phyloP scores from a whole-genome alignment of 331 rosid species.

The Dryas integrifolia region DNA sequence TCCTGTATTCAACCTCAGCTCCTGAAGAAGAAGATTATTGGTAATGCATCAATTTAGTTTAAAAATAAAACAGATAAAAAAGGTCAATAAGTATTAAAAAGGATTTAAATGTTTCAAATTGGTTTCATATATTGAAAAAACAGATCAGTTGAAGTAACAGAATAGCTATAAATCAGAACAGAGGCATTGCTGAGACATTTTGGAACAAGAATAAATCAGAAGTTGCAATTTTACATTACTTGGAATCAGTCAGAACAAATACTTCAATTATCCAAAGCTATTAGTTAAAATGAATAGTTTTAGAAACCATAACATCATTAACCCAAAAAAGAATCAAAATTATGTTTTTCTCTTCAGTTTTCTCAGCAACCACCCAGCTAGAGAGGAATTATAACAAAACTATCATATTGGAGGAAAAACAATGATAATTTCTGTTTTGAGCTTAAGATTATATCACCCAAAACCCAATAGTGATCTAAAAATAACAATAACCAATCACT shows the following conservation, averaged over 20 bases:
- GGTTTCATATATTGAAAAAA: conserved; percentile 16
- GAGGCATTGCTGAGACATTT: conserved; percentile 28
- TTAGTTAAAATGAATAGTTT: no score
- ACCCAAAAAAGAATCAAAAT: no score
- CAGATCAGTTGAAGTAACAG: background rate
- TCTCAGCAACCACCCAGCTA: conserved; percentile 3
- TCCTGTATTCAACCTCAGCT: conserved; percentile 69
- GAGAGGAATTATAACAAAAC: conserved; percentile 3
- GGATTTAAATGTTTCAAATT: conserved; percentile 3
- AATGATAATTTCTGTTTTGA: background rate
- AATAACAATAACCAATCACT: conserved; percentile 6
- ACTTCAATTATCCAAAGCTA: no score
- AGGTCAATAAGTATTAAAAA: background rate
- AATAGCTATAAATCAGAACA: conserved; percentile 4
- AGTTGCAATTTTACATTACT: conserved; percentile 15
- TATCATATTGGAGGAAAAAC: conserved; percentile 9
- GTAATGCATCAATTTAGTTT: conserved; percentile 27
- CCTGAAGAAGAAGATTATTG: conserved; percentile 51
- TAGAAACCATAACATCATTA: no score
- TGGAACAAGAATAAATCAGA: conserved; percentile 3
- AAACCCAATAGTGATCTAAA: background rate
- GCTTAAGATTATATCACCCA: conserved; percentile 14
- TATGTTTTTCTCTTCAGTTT: background rate
- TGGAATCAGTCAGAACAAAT: background rate
- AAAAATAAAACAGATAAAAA: background rate